Evolutionary conservation across 179 eudicot species (phyloP).

Genomic region (Carnegiea gigantea): DNA sequence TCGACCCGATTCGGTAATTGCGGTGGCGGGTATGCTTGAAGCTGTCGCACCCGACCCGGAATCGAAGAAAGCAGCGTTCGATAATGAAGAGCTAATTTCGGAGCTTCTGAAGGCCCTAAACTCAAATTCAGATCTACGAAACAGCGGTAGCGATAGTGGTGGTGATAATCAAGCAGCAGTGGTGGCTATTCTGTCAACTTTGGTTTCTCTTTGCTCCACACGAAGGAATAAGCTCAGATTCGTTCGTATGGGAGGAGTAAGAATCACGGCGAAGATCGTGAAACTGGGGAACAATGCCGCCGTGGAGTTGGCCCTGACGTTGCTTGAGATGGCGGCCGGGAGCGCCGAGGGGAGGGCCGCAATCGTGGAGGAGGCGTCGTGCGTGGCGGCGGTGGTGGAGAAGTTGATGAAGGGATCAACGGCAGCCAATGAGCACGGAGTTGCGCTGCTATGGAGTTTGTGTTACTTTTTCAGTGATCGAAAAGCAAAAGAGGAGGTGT

Average conservation of each 20-base stretch:
- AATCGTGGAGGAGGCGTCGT: slow-evolving; percentile 39
- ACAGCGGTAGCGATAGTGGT: neutral
- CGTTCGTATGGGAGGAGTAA: slow-evolving; percentile 43
- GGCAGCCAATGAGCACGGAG: slow-evolving; percentile 55
- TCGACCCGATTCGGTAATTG: slow-evolving; percentile 24
- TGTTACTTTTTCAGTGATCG: slow-evolving; percentile 60
- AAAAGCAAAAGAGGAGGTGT: slow-evolving; percentile 49
- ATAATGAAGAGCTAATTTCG: slow-evolving; percentile 27
- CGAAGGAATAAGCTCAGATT: slow-evolving; percentile 38
- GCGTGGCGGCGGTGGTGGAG: slow-evolving; percentile 40
- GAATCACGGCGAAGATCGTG: slow-evolving; percentile 23
- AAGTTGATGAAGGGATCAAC: slow-evolving; percentile 56
- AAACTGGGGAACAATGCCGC: neutral
- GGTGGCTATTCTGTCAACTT: slow-evolving; percentile 24
- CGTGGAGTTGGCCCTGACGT: slow-evolving; percentile 28
- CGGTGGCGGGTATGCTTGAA: slow-evolving; percentile 37
- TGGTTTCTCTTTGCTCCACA: slow-evolving; percentile 32
- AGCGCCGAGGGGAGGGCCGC: slow-evolving; percentile 65
- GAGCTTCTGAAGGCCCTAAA: slow-evolving; percentile 27
- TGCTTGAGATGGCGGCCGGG: slow-evolving; percentile 50
- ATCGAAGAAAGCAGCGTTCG: slow-evolving; percentile 27
- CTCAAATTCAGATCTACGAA: neutral
- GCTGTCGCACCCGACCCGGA: slow-evolving; percentile 29
- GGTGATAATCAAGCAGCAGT: neutral
- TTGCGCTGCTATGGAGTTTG: slow-evolving; percentile 65